Evolutionary conservation across 2,329 filamentous ascomycete genomes (phyloP), one percentile per base, ranked within the genome.

Genomic region (Hypoxylon rubiginosum): DNA sequence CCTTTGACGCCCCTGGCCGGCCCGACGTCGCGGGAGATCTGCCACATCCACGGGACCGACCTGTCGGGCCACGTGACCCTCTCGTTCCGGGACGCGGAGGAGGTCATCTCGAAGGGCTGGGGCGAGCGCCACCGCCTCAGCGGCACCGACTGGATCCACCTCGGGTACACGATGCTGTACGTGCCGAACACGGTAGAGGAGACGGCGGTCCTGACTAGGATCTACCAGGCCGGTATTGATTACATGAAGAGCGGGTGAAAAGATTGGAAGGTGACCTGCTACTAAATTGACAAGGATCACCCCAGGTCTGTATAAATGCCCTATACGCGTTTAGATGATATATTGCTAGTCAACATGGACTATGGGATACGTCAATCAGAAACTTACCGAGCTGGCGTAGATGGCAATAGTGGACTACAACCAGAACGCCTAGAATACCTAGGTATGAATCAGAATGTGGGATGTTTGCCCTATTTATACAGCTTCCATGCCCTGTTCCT

Each of bases 71-170:
- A 69, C 13, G 63, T 64, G 28, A 69, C 66, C 0, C 64, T 69
- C 15, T 69, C 66, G 4, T 69, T 69, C 49, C 46, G 26, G 24
- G 66, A 69, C 21, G 66, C 66, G 4, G 66, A 66, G n/a, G 66
- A 69, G 28, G 66, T 69, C 8, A 67, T 69, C 21, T 58, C 58
- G 8, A 69, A 67, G 46, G 66, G 66, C 8, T 69, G 63, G 66
- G 66, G 66, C 41, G 66, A 69, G 49, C 60, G 66, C 15, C 66
- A 69, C n/a, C 63, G 66, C 30, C 13, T 69, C 24, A 66, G 63
- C 41, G 66, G 66, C 4, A 69, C 66, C 6, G 56, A 56, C 39
- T 69, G 66, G 66, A 59, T 69, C 36, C 66, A 66, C 19, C 43
- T 67, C 10, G 66, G 66, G 11, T 67, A 32, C 17, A 67, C 63